Evolutionary conservation across 176 grass and related monocot species (phyloP), one percentile per base, ranked within the genome.

Genomic region (Zoysia japonica): DNA sequence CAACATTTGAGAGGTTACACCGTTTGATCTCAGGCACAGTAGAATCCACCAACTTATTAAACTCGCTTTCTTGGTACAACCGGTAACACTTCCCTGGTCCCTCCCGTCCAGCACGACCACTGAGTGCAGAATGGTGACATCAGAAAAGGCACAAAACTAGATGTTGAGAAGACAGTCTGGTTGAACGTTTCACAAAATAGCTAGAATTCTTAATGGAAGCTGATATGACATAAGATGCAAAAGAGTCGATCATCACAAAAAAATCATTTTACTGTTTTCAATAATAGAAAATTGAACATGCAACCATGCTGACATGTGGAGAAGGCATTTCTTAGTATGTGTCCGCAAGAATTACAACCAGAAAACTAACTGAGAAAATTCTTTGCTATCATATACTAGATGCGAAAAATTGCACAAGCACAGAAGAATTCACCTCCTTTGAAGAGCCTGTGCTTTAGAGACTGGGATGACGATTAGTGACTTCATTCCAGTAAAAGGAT

Each of bases 381-480:
- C 28, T 39, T 67, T 48, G 52, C 36, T n/a, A 61, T 43, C 47
- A 71, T 71, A 61, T 62, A 50, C 36, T 7, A 77, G 17, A 1
- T 17, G 71, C 45, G 47, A 37, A 79, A 43, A 68, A n/a, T 50
- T 49, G 76, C 65, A 28, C 39, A 76, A 55, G 11, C 44, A 61
- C 38, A 4, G 28, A 40, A 67, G 5, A 71, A 62, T 46, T 15
- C 69, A 93, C 96, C 96, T 94, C 74, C 96, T 90, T 85, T 98
- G 96, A 72, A 98, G 92, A 85, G 92, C 92, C 79, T 98, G 92
- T 20, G 92, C 96, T 92, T 98, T 98, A 4, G 96, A 94, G 17
- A 89, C 86, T 55, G 90, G 88, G 65, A 94, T 92, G 64, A 97
- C 92, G 39, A 89, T 94, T 68, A 98, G 82, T 47, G 96, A 94